Percentiles rank a stretch among this genome's conserved stretches.
These are phyloP conservation scores for Pleurotus djamor DNA, from an alignment of 768 basidiomycete genomes.

Conservation along the genomic window DNA sequence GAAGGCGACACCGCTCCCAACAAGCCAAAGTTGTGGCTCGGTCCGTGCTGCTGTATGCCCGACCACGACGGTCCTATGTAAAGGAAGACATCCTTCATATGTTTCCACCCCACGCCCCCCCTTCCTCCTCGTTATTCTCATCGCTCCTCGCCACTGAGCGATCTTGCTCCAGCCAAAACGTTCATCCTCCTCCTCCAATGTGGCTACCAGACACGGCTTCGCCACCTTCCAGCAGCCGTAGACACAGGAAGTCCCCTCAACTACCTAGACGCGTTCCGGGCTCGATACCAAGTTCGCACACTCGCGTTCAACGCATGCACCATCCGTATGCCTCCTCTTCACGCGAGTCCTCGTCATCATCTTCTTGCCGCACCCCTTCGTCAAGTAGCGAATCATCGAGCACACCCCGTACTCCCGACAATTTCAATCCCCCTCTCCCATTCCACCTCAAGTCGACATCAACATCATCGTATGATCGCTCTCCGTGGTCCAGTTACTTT, in stretches of 20 bases:
- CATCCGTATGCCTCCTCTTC: constrained; percentile 8
- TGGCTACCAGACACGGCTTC: not conserved
- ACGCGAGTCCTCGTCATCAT: constrained; percentile 11
- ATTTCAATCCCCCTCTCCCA: not conserved
- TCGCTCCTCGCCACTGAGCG: not conserved
- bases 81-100: constrained; percentile 25
- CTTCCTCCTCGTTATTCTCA: not conserved
- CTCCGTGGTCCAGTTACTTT: too few species aligned
- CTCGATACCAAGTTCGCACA: constrained; percentile 10
- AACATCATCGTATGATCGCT: too few species aligned
- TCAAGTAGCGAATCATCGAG: constrained; percentile 12
- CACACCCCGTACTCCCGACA: constrained; percentile 2
- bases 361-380: constrained; percentile 5
- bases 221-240: not conserved
- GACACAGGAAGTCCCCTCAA: constrained; percentile 17
- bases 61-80: constrained; percentile 14
- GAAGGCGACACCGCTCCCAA: not conserved
- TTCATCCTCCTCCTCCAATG: not conserved
- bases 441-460: too few species aligned
- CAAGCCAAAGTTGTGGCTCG: not conserved
- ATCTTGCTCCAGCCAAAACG: not conserved
- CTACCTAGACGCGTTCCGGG: constrained; percentile 23
- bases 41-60: constrained; percentile 21
- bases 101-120: constrained; percentile 7
- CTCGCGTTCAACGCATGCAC: constrained; percentile 10